Evolutionary conservation across 129 eudicot species (phyloP).

Genomic region (Flaveria linearis): DNA sequence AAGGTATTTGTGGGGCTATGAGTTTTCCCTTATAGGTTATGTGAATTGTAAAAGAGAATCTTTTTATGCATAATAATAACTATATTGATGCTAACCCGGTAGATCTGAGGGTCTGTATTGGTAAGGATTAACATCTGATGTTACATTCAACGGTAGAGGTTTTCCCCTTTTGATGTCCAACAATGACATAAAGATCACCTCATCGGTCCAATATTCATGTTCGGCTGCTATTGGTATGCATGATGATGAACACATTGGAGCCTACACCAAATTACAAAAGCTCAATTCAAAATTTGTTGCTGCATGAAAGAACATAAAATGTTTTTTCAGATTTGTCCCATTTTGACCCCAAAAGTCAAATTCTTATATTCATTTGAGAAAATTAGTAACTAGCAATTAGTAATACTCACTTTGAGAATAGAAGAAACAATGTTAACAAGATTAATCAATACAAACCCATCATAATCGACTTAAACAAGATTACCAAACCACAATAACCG

Average conservation of each 20-base stretch:
- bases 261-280: background rate
- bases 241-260: slow-evolving; percentile 52
- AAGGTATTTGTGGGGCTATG: background rate
- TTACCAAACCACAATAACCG: background rate
- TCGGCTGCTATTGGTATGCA: slow-evolving; percentile 20
- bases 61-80: too few species aligned
- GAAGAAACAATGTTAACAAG: background rate
- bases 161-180: slow-evolving; percentile 36
- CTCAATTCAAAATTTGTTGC: slow-evolving; percentile 13
- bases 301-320: background rate
- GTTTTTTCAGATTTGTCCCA: too few species aligned
- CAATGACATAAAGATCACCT: slow-evolving; percentile 43
- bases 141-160: slow-evolving; percentile 46
- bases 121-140: slow-evolving; percentile 58
- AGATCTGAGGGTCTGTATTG: slow-evolving; percentile 51
- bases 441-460: background rate
- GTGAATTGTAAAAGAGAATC: background rate
- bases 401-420: background rate
- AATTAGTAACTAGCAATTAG: background rate
- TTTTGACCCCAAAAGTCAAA: slow-evolving; percentile 10
- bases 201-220: slow-evolving; percentile 48
- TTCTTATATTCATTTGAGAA: background rate
- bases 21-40: background rate
- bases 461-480: background rate
- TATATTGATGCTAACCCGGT: slow-evolving; percentile 51